Evolutionary conservation across 768 basidiomycete genomes (phyloP), one percentile per base, ranked within the genome.

Genomic region (Termitomyces sp.): DNA sequence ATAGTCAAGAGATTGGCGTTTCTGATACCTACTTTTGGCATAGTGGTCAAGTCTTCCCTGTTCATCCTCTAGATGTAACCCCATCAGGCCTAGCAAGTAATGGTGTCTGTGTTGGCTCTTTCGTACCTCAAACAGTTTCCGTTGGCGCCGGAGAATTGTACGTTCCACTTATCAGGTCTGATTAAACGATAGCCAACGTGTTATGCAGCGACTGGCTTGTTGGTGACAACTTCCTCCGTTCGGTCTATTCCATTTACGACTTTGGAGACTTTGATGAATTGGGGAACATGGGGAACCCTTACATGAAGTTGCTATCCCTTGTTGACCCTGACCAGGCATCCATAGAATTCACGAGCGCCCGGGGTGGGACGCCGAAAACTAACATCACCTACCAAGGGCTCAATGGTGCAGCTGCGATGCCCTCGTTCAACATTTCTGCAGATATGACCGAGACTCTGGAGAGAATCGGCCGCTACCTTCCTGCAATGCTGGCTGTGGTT

Each of bases 211-310:
- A 94, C 70, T 89, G 90, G 86, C 79, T 94, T 49, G 69, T 93
- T 57, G 92, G 92, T 25, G 92, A 90, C 73, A 93, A 91, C 67
- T 81, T 92, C 70, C 80, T 94, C 61, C 91, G 92, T 61, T 89
- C 90, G 15, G 76, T 93, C 43, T 94, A 94, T 72, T 83, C 89
- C 8, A 75, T 94, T 59, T 94, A 92, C 71, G 89, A 93, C 72
- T 94, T 89, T 69, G 92, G 92, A 29, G 89, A 94, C 74, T 92
- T 84, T 65, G 83, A 86, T 68, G 70, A 79, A 12, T 76, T 80
- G 5, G 86, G 85, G 42, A 72, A 80, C 15, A 86, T 86, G 85
- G 91, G 89, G 45, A 73, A 86, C 69, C 92, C 92, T 5, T 92
- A 89, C 71, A 82, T 94, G 75, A 87, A 87, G 72, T 74, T 94